Conservation (phyloP, 1,139 yeast genomes). For the Geotrichum cucujoidarum region DNA sequence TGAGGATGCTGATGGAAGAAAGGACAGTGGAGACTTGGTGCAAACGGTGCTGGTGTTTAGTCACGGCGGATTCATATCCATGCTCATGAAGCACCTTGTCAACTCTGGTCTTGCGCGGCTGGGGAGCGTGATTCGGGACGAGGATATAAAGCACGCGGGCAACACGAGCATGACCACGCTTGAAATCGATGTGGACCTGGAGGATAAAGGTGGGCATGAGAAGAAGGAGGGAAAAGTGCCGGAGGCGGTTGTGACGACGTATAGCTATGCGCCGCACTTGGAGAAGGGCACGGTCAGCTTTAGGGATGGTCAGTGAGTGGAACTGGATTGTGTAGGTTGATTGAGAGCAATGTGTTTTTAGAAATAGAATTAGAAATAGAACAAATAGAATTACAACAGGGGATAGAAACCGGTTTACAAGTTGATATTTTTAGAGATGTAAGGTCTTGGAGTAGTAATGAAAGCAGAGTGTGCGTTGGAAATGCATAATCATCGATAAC, state of each 20-base stretch:
- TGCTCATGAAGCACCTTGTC: slow-evolving; percentile 5
- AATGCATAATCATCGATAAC: too few species aligned
- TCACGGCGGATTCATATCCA: slow-evolving; percentile 78
- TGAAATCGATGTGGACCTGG: neutral
- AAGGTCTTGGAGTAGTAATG: neutral
- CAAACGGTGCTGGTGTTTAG: slow-evolving; percentile 54
- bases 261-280: slow-evolving; percentile 1
- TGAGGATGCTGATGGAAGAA: too few species aligned
- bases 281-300: neutral
- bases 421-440: too few species aligned
- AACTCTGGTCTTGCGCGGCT: slow-evolving; percentile 4
- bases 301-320: slow-evolving; percentile 3
- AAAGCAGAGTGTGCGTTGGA: neutral
- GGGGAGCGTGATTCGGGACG: neutral
- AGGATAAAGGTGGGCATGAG: neutral
- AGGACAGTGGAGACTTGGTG: too few species aligned
- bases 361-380: too few species aligned
- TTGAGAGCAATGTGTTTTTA: too few species aligned
- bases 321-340: too few species aligned
- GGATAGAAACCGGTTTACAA: too few species aligned
- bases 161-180: slow-evolving; percentile 13
- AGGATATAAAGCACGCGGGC: slow-evolving; percentile 7
- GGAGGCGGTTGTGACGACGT: neutral
- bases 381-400: too few species aligned
- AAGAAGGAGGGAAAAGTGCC: neutral